Conservation (phyloP, 257 asterid species). For the Solanum gandarillasii region DNA sequence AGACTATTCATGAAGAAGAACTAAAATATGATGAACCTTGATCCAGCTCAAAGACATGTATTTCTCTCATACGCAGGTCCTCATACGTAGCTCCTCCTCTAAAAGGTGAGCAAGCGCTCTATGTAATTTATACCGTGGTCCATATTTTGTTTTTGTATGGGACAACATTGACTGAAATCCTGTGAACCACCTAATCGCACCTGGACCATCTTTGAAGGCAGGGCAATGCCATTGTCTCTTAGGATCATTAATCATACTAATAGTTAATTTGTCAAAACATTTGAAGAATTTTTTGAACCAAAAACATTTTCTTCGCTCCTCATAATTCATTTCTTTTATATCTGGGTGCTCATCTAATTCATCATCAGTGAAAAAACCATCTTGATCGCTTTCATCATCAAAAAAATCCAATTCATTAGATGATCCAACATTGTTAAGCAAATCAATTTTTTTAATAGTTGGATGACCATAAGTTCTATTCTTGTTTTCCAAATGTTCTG, state of each 20-base stretch:
- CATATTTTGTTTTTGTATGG: background rate
- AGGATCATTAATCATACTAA: background rate
- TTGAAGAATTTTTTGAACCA: background rate
- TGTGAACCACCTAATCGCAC: background rate
- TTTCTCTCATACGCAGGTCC: background rate
- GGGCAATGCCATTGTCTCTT: background rate
- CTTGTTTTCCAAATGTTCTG: background rate
- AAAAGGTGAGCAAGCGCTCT: background rate
- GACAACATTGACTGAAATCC: background rate
- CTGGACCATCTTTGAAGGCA: background rate
- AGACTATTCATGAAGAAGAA: background rate
- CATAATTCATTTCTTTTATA: too few species aligned
- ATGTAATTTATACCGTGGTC: background rate
- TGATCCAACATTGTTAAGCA: background rate
- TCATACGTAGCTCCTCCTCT: background rate
- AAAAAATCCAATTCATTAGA: background rate
- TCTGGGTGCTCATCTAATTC: background rate
- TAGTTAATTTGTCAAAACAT: too few species aligned
- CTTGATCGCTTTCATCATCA: background rate
- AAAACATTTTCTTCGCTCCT: background rate
- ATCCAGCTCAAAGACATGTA: background rate
- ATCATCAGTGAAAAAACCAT: background rate
- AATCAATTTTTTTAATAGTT: background rate
- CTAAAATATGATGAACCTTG: background rate
- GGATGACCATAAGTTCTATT: background rate